Conservation (phyloP, 768 basidiomycete species). For the Panaeolus cyanescens region DNA sequence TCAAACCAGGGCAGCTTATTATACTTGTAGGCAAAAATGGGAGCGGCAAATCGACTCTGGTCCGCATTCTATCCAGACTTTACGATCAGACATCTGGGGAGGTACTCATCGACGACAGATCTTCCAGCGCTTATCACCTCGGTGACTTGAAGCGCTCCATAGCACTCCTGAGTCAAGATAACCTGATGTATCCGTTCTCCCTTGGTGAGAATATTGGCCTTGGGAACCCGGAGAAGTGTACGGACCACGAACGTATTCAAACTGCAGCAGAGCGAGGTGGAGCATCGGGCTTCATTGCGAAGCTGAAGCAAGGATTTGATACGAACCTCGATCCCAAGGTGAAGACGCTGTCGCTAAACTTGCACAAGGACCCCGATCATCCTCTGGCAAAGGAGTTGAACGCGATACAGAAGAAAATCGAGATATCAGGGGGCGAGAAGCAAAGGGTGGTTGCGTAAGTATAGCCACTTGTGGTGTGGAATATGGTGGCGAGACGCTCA, state of each 20-base stretch:
- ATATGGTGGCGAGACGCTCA: no score
- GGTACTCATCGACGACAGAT: conserved; percentile 43
- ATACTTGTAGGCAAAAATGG: conserved; percentile 62
- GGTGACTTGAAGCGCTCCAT: conserved; percentile 43
- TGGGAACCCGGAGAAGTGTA: conserved; percentile 19
- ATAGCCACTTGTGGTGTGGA: conserved; percentile 4
- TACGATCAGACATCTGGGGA: conserved; percentile 46
- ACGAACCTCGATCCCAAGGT: conserved; percentile 36
- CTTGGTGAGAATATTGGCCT: conserved; percentile 40
- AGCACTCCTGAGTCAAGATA: conserved; percentile 50
- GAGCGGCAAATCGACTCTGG: conserved; percentile 52
- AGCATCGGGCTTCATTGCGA: conserved; percentile 36
- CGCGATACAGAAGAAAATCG: conserved; percentile 24
- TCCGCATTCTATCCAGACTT: conserved; percentile 50
- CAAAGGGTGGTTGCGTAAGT: conserved; percentile 52
- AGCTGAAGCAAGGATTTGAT: conserved; percentile 36
- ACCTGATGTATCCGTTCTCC: conserved; percentile 46
- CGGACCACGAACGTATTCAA: conserved; percentile 20
- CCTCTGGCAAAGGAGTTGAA: conserved; percentile 23
- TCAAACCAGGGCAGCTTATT: conserved; percentile 47
- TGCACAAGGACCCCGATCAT: conserved; percentile 30
- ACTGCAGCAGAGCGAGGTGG: conserved; percentile 39
- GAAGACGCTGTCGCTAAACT: conserved; percentile 23
- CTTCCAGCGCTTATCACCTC: conserved; percentile 36
- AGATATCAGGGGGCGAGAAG: conserved; percentile 45